Conservation (phyloP, 108 stramenopile genomes). For the Mayamaea pseudoterrestris region DNA sequence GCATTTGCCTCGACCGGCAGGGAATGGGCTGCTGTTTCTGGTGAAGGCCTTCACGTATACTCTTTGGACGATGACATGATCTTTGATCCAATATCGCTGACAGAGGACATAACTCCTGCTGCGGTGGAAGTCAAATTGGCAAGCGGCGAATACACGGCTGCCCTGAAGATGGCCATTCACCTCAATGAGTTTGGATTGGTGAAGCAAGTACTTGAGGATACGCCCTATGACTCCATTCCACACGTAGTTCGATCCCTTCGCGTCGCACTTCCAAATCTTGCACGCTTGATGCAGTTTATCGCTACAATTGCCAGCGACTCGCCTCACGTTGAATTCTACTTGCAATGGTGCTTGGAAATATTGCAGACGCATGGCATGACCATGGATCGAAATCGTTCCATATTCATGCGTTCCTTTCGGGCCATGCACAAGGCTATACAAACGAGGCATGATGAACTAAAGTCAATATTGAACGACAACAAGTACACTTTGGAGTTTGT, state of each 20-base stretch:
- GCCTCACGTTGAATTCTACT: constrained; percentile 83
- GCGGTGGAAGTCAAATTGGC: constrained; percentile 56
- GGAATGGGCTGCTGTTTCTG: constrained; percentile 83
- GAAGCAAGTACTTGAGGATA: constrained; percentile 59
- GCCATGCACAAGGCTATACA: constrained; percentile 60
- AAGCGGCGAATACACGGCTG: constrained; percentile 52
- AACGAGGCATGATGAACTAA: constrained; percentile 60
- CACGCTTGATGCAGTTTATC: constrained; percentile 62
- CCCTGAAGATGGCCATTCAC: constrained; percentile 71
- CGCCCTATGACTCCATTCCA: constrained; percentile 63
- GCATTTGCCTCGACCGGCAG: constrained; percentile 78
- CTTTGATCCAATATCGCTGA: constrained; percentile 83
- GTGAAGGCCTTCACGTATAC: constrained; percentile 84
- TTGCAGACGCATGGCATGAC: constrained; percentile 64
- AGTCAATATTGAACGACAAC: constrained; percentile 65
- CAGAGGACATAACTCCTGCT: constrained; percentile 72
- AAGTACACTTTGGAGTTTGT: constrained; percentile 71
- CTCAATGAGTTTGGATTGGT: constrained; percentile 76
- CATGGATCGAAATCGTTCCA: constrained; percentile 68
- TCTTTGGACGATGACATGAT: constrained; percentile 87
- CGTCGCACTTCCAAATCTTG: constrained; percentile 34
- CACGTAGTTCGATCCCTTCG: constrained; percentile 52
- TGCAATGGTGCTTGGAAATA: constrained; percentile 70
- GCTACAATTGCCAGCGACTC: constrained; percentile 65
- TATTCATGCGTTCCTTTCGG: constrained; percentile 73